Base-by-base conservation (phyloP, 768 basidiomycete genomes). In the Tricholoma sp. region DNA sequence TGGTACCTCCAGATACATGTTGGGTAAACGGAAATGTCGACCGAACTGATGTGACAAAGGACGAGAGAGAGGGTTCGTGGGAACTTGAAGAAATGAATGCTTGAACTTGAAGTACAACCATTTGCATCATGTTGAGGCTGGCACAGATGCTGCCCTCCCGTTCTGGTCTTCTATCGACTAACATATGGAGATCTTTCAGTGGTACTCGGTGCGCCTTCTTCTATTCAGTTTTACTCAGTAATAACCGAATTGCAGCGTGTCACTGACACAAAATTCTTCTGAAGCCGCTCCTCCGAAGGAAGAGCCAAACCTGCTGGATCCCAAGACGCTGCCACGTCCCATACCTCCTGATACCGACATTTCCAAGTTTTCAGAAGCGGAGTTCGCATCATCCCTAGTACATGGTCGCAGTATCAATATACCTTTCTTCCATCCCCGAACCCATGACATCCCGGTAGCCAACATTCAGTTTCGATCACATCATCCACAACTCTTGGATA, bases 401-500 rank as follows among this genome's bases (percentile, higher is more conserved):
- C 83, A 83, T 61, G 88, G 88, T 0, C 85, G 88, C 29, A 73
- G 78, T 31, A 58, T 84, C 57, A 75, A 81, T 64, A 67, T 75
- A 0, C 78, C 89, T 0, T 76, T 70, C 63, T 74, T 77, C 44
- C 85, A 88, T 59, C 79, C 83, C 1, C 77, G 76, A 4, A 83
- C 84, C 9, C 82, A 91, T 72, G 71, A 73, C 56, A 78, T 91
- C 54, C 93, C 94, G 52, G 89, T 85, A 62, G 94, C 92, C 2
- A 77, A 79, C 50, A 76, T 98, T 57, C 91, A 94, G 64, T 82
- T 98, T 69, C 88, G 91, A 50, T 84, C 92, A 1, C 83, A 95
- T 74, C 76, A 84, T 64, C 74, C 79, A 12, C 68, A 73, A 36
- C 79, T 82, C 7, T 83, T 98, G 50, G 81, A 85, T 63, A 80